Conservation (phyloP, 2,329 filamentous ascomycete species). For the Colletotrichum chrysophilum region DNA sequence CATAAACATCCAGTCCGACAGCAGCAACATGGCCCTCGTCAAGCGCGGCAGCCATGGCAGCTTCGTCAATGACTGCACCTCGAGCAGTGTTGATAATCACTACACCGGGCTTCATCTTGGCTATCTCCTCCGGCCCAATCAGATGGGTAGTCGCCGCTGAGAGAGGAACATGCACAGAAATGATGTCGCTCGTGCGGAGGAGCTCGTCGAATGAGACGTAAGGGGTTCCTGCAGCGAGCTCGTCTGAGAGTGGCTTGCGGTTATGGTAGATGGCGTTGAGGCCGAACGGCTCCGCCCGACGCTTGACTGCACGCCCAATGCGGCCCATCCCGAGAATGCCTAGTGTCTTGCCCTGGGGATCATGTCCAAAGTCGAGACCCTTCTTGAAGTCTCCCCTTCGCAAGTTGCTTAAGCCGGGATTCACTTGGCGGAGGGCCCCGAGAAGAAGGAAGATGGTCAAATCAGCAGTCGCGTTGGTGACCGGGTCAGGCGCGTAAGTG, state of each 20-base stretch:
- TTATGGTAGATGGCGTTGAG: slow-evolving; percentile 61
- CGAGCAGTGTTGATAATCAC: slow-evolving; percentile 64
- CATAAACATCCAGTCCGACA: slow-evolving; percentile 62
- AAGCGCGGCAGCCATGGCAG: slow-evolving; percentile 56
- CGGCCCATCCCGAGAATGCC: slow-evolving; percentile 43
- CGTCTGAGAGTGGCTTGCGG: slow-evolving; percentile 32
- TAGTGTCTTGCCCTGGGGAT: slow-evolving; percentile 35
- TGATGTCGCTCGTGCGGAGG: slow-evolving; percentile 56
- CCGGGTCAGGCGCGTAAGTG: slow-evolving; percentile 32
- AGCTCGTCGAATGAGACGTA: slow-evolving; percentile 62
- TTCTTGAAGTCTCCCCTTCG: slow-evolving; percentile 27
- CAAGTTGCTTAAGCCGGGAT: slow-evolving; percentile 28
- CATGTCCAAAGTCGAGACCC: slow-evolving; percentile 37
- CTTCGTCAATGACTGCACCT: slow-evolving; percentile 62
- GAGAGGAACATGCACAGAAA: slow-evolving; percentile 59
- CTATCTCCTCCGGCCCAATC: slow-evolving; percentile 54
- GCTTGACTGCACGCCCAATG: slow-evolving; percentile 38
- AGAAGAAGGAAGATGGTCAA: slow-evolving; percentile 34
- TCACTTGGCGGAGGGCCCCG: slow-evolving; percentile 32
- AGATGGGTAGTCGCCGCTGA: slow-evolving; percentile 56
- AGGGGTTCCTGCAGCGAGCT: background rate
- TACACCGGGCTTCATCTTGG: slow-evolving; percentile 59
- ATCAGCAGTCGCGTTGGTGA: slow-evolving; percentile 47
- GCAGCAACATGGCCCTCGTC: slow-evolving; percentile 59
- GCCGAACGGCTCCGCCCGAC: slow-evolving; percentile 52